Conservation (phyloP, 257 asterid genomes). For the Salvia miltiorrhiza region DNA sequence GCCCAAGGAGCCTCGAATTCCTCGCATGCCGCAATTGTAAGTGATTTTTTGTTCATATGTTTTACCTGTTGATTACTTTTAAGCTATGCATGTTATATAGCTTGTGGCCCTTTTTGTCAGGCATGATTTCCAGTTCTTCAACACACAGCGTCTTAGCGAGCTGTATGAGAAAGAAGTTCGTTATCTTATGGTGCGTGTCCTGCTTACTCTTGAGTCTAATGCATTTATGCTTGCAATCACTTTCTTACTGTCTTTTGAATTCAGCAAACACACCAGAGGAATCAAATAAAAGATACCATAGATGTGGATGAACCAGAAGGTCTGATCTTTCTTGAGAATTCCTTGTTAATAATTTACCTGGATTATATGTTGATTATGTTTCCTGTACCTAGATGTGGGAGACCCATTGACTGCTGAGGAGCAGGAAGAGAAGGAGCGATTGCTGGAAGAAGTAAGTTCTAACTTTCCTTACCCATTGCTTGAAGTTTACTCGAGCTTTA, state of each 20-base stretch:
- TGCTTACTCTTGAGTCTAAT: slow-evolving; percentile 9
- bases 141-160: slow-evolving; percentile 96
- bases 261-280: slow-evolving; percentile 78
- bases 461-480: slow-evolving; percentile 3
- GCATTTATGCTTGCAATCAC: slow-evolving; percentile 2
- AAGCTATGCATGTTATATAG: slow-evolving; percentile 19
- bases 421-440: slow-evolving; percentile 88
- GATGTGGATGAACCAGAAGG: slow-evolving; percentile 97
- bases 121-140: slow-evolving; percentile 99
- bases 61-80: not conserved
- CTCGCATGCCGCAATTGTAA: slow-evolving; percentile 99
- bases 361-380: slow-evolving; percentile 22
- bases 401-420: slow-evolving; percentile 97
- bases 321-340: slow-evolving; percentile 22
- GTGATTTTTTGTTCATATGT: slow-evolving; percentile 22
- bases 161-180: slow-evolving; percentile 99
- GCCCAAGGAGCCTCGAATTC: slow-evolving; percentile 97
- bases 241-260: slow-evolving; percentile 21
- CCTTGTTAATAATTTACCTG: not conserved
- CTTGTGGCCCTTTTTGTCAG: slow-evolving; percentile 38
- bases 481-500: slow-evolving; percentile 2
- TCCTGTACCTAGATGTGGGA: slow-evolving; percentile 60
- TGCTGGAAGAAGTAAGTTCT: slow-evolving; percentile 73
- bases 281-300: slow-evolving; percentile 83
- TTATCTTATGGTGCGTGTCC: slow-evolving; percentile 74